Base-by-base conservation (phyloP, 306 rosid genomes). In the Quercus dentata region DNA sequence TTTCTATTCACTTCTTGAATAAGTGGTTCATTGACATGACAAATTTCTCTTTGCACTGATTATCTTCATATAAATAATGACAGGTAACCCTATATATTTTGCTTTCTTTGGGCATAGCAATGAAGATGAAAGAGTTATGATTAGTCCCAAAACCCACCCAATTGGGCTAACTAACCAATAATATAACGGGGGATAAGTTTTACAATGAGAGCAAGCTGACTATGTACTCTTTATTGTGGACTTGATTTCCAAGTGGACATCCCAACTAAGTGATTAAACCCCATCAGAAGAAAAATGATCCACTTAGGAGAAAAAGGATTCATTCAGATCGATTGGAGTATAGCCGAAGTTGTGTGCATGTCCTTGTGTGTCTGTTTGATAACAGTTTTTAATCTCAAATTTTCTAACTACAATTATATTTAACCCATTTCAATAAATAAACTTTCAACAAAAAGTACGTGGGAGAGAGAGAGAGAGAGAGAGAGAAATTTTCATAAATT, bases 1-100 rank as follows among this genome's bases (percentile, higher is more conserved):
- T 88, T 89, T 71, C 52, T 46, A 44, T 79, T 86, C 86, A 91
- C 90, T 88, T 83, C 86, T 71, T 56, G 4, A 62, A 57, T 28
- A 35, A 23, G 55, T 57, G 67, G 67, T 25, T 52, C 84, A 44
- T 56, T 23, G 33, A 58, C 72, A 73, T 56, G 69, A 5, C 76
- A 55, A 51, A 64, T 68, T 80, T 87, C 73, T 75, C 63, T 56
- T 71, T 76, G 78, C 82, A 83, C 84, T 80, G 75, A 84, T 83
- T 65, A 54, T 75, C 78, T 73, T 71, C 77, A 82, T 33, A 62
- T 79, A 77, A 81, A 56, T 80, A 73, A 83, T 31, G 52, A 35
- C 54, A 67, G 7, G 51, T 67, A 21, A 67, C 81, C 64, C 46
- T 41, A 41, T 41, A 76, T 71, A 61, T 82, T 49, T 76, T 74